phyloP scores from a whole-genome alignment of 176 grass and related monocot species.

The Tillandsia leiboldiana region DNA sequence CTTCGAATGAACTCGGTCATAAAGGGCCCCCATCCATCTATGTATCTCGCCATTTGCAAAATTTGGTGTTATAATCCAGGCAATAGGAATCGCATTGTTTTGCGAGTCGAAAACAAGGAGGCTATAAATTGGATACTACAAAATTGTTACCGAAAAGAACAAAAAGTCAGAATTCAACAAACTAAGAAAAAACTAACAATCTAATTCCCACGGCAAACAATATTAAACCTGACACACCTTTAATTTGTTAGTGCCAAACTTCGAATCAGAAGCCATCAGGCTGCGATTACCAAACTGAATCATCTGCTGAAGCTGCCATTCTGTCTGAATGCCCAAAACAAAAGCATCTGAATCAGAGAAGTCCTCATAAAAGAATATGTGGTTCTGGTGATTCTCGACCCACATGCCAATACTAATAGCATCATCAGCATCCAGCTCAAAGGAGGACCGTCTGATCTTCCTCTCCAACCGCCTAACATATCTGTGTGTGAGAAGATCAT shows the following conservation, averaged over 20 bases:
- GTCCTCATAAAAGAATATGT: slow-evolving; percentile 76
- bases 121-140: slow-evolving; percentile 90
- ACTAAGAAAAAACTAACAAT: slow-evolving; percentile 9
- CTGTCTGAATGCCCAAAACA: slow-evolving; percentile 78
- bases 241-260: slow-evolving; percentile 86
- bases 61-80: slow-evolving; percentile 73
- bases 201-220: neutral
- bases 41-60: slow-evolving; percentile 56
- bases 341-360: slow-evolving; percentile 73
- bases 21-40: slow-evolving; percentile 89
- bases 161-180: slow-evolving; percentile 20
- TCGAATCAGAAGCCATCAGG: slow-evolving; percentile 85
- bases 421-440: slow-evolving; percentile 72
- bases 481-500: slow-evolving; percentile 98
- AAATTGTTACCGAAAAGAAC: slow-evolving; percentile 27
- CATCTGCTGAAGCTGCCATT: slow-evolving; percentile 98
- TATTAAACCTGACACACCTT: slow-evolving; percentile 44
- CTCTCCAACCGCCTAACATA: slow-evolving; percentile 90
- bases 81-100: slow-evolving; percentile 81
- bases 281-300: slow-evolving; percentile 67
- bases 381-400: slow-evolving; percentile 76
- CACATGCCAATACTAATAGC: slow-evolving; percentile 54
- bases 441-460: slow-evolving; percentile 71
- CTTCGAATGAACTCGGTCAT: slow-evolving; percentile 71
- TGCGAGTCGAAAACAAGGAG: slow-evolving; percentile 79